Percentiles rank a stretch among this genome's conserved stretches.
These are phyloP conservation scores for Amanita phalloides DNA, from an alignment of 768 basidiomycete genomes.

Conservation along the genomic window DNA sequence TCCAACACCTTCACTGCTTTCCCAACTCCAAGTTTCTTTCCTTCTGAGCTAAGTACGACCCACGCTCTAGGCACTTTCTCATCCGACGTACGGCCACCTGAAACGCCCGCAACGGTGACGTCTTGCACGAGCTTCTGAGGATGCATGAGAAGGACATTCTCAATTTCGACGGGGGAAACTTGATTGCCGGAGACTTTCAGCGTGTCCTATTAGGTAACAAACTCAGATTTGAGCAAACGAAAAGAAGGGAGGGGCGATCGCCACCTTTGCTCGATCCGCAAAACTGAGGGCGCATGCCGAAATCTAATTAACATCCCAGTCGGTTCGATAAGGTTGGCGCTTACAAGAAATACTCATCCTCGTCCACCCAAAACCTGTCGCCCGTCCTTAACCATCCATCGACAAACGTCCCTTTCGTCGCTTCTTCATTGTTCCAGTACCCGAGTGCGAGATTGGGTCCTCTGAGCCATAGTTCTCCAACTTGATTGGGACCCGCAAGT, in stretches of 20 bases:
- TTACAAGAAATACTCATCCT: conserved; percentile 56
- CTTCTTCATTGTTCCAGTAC: conserved; percentile 63
- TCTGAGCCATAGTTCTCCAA: conserved; percentile 55
- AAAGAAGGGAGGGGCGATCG: not conserved
- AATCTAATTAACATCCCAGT: not conserved
- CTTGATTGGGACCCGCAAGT: conserved; percentile 40
- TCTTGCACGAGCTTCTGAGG: conserved; percentile 54
- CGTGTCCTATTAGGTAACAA: conserved; percentile 41
- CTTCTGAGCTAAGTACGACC: conserved; percentile 54
- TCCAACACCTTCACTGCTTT: conserved; percentile 38
- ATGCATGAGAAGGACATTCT: conserved; percentile 52
- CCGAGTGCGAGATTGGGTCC: conserved; percentile 49
- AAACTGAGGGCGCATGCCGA: conserved; percentile 32
- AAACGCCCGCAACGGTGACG: conserved; percentile 66
- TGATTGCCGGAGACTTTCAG: conserved; percentile 74
- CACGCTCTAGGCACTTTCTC: conserved; percentile 74
- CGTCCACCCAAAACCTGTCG: conserved; percentile 54
- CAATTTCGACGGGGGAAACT: conserved; percentile 75
- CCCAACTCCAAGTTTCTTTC: conserved; percentile 35
- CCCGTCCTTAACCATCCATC: conserved; percentile 72
- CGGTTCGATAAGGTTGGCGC: conserved; percentile 9
- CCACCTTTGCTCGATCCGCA: conserved; percentile 65
- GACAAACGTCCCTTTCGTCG: conserved; percentile 55
- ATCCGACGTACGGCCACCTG: conserved; percentile 56
- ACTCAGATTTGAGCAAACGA: not conserved